phyloP scores from a whole-genome alignment of 169 alveolate genomes.

The Plasmodium fragile region DNA sequence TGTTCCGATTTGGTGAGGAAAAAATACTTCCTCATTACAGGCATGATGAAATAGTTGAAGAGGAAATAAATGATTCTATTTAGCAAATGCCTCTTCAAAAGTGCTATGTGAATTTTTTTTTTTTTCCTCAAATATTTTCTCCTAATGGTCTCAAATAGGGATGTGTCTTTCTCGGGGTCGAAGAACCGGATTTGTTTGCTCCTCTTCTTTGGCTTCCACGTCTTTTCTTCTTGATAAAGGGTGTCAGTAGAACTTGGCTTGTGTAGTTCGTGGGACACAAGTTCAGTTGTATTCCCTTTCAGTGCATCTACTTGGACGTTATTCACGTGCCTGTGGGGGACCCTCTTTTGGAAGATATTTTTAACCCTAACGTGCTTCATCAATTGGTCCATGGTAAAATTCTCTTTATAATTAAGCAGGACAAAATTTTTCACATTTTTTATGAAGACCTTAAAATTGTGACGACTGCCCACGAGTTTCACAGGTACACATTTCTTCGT shows the following conservation, averaged over 20 bases:
- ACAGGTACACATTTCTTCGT: slow-evolving; percentile 74
- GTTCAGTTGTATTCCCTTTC: not conserved
- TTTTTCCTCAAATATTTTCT: slow-evolving; percentile 19
- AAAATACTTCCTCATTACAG: slow-evolving; percentile 49
- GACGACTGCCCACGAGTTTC: slow-evolving; percentile 49
- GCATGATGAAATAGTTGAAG: slow-evolving; percentile 75
- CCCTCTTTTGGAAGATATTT: slow-evolving; percentile 30
- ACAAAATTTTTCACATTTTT: slow-evolving; percentile 72
- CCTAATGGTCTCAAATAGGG: slow-evolving; percentile 12
- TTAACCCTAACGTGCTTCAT: slow-evolving; percentile 63
- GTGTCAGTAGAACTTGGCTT: not conserved
- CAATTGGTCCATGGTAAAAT: slow-evolving; percentile 65
- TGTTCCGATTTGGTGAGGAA: slow-evolving; percentile 71
- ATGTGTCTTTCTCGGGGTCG: not conserved
- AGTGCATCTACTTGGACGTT: not conserved
- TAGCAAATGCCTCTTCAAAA: slow-evolving; percentile 61
- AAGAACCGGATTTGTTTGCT: not conserved
- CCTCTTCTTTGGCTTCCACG: not conserved
- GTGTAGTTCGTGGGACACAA: not conserved
- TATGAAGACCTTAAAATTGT: slow-evolving; percentile 71
- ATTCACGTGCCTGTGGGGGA: not conserved
- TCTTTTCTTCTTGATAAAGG: not conserved
- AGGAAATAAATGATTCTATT: slow-evolving; percentile 68
- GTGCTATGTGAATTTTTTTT: slow-evolving; percentile 34
- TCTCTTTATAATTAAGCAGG: slow-evolving; percentile 58